phyloP scores from a whole-genome alignment of 1,284 basidiomycete species.

The Trichosporon coremiiforme region DNA sequence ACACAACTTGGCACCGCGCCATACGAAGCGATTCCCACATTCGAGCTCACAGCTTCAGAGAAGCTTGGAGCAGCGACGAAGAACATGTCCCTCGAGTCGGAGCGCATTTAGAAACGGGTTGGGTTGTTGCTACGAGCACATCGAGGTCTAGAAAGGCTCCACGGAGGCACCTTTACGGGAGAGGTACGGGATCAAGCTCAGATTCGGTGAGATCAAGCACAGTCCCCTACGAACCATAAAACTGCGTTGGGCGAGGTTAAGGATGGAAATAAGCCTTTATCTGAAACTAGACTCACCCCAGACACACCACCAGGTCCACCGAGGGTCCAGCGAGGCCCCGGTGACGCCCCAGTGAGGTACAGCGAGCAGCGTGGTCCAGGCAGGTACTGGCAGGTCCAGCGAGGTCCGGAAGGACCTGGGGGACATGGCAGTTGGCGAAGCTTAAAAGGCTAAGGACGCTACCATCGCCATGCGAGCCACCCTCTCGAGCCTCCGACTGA shows the following conservation, averaged over 20 bases:
- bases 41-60: not conserved
- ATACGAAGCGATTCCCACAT: not conserved
- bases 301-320: not conserved
- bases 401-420: not conserved
- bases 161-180: not conserved
- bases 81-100: not conserved
- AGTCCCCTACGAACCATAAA: slow-evolving; percentile 9
- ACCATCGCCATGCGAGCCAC: not conserved
- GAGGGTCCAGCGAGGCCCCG: slow-evolving; percentile 3
- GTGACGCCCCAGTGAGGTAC: no score
- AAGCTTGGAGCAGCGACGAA: not conserved
- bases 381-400: not conserved
- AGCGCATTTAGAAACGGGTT: not conserved
- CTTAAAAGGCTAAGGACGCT: not conserved
- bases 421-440: not conserved
- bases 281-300: slow-evolving; percentile 13
- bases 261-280: slow-evolving; percentile 11
- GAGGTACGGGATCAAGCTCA: slow-evolving; percentile 2
- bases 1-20: not conserved
- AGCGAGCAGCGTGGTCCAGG: no score
- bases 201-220: slow-evolving; percentile 6
- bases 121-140: not conserved
- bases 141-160: not conserved
- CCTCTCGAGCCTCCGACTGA: not conserved
- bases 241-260: not conserved